Percentiles rank a stretch among this genome's conserved stretches.
These are phyloP conservation scores for Cladosporium sp. DNA, from an alignment of 2,329 filamentous ascomycete species.

Conservation along the genomic window DNA sequence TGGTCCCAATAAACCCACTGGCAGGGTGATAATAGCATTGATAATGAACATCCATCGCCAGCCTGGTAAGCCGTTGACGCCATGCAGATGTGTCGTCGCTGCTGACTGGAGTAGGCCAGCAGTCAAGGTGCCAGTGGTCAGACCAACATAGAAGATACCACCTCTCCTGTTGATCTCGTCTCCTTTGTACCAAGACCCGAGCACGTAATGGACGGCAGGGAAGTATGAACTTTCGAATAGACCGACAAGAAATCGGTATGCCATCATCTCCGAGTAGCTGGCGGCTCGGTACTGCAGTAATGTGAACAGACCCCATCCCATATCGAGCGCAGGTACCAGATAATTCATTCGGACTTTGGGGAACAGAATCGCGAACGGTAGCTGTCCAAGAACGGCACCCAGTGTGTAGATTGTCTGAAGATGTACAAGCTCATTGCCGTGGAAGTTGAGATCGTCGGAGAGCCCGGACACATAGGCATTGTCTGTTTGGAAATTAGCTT, in stretches of 20 bases:
- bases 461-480: conserved; percentile 36
- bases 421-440: conserved; percentile 13
- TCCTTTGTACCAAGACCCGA: conserved; percentile 17
- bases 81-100: conserved; percentile 39
- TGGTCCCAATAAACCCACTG: conserved; percentile 49
- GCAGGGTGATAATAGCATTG: conserved; percentile 50
- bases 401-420: conserved; percentile 14
- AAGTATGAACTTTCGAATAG: conserved; percentile 19
- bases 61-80: conserved; percentile 38
- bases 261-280: conserved; percentile 9
- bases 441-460: conserved; percentile 1
- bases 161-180: conserved; percentile 47
- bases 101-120: conserved; percentile 52
- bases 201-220: conserved; percentile 18
- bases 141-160: conserved; percentile 50
- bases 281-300: conserved; percentile 13
- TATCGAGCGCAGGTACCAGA: conserved; percentile 11
- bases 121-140: conserved; percentile 50
- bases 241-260: conserved; percentile 16
- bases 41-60: conserved; percentile 52
- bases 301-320: conserved; percentile 14
- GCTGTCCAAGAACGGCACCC: conserved; percentile 15
- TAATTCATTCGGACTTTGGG: conserved; percentile 13
- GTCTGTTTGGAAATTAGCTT: conserved; percentile 28
- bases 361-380: conserved; percentile 14